Evolutionary conservation across 805 yeast genomes (phyloP).

Genomic region (Metschnikowia chrysomelidarum): DNA sequence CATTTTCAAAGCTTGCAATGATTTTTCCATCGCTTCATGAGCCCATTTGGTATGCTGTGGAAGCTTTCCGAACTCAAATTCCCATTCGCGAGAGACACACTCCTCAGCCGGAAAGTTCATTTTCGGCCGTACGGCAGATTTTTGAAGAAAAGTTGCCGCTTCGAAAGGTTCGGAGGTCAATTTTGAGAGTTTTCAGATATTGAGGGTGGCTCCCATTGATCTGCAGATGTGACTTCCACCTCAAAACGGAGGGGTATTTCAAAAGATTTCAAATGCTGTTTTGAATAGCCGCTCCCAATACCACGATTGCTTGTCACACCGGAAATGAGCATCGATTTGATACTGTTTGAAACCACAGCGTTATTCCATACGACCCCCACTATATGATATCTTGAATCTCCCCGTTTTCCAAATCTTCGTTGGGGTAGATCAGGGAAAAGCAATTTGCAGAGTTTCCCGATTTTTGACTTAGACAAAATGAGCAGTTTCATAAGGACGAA

Average conservation of each 20-base stretch:
- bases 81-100: neutral
- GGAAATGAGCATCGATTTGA: neutral
- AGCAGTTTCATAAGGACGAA: conserved; percentile 29
- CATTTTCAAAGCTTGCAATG: neutral
- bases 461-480: conserved; percentile 39
- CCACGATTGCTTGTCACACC: neutral
- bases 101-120: neutral
- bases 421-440: conserved; percentile 37
- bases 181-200: too few species aligned
- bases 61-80: neutral
- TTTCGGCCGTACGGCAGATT: too few species aligned
- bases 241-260: too few species aligned
- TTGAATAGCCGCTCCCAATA: too few species aligned
- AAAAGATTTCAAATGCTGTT: too few species aligned
- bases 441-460: conserved; percentile 41
- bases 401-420: conserved; percentile 41
- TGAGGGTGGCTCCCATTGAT: too few species aligned
- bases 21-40: neutral
- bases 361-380: conserved; percentile 42
- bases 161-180: too few species aligned
- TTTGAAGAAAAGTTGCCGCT: too few species aligned
- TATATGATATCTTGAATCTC: conserved; percentile 44
- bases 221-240: too few species aligned
- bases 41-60: conserved; percentile 3
- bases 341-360: conserved; percentile 22